Conservation (phyloP, 805 yeast species). For the Saturnispora silvae region DNA sequence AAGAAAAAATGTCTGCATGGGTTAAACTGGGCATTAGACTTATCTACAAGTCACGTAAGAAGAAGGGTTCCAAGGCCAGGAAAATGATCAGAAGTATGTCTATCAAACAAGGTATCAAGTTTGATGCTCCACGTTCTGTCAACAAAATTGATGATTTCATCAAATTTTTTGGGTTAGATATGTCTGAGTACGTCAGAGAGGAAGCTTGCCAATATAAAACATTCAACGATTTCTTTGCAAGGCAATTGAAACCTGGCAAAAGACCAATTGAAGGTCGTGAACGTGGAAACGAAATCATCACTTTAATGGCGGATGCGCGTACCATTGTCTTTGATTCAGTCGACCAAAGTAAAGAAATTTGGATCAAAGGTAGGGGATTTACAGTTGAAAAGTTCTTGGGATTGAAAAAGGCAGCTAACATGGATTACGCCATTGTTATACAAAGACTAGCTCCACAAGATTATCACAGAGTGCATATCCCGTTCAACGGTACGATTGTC, state of each 20-base stretch:
- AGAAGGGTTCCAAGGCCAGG: slow-evolving; percentile 38
- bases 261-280: slow-evolving; percentile 56
- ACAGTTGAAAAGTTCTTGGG: slow-evolving; percentile 44
- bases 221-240: slow-evolving; percentile 83
- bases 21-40: slow-evolving; percentile 82
- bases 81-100: slow-evolving; percentile 55
- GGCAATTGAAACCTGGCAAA: slow-evolving; percentile 61
- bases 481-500: slow-evolving; percentile 67
- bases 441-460: slow-evolving; percentile 95
- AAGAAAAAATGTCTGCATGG: slow-evolving; percentile 85
- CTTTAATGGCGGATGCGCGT: slow-evolving; percentile 84
- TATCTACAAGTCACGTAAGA: slow-evolving; percentile 62
- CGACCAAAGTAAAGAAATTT: slow-evolving; percentile 53
- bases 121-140: slow-evolving; percentile 60
- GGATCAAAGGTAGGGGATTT: slow-evolving; percentile 86
- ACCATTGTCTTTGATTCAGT: slow-evolving; percentile 59
- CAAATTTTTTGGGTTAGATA: slow-evolving; percentile 62
- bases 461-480: slow-evolving; percentile 87
- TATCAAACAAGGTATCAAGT: slow-evolving; percentile 73
- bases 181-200: slow-evolving; percentile 55
- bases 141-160: slow-evolving; percentile 66
- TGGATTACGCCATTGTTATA: slow-evolving; percentile 50
- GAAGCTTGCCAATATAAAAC: slow-evolving; percentile 44
- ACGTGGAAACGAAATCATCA: slow-evolving; percentile 35
- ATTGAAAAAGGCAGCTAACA: background rate